These are phyloP conservation scores for Lactarius evosmus DNA, from an alignment of 768 basidiomycete species.

Conservation along the genomic window DNA sequence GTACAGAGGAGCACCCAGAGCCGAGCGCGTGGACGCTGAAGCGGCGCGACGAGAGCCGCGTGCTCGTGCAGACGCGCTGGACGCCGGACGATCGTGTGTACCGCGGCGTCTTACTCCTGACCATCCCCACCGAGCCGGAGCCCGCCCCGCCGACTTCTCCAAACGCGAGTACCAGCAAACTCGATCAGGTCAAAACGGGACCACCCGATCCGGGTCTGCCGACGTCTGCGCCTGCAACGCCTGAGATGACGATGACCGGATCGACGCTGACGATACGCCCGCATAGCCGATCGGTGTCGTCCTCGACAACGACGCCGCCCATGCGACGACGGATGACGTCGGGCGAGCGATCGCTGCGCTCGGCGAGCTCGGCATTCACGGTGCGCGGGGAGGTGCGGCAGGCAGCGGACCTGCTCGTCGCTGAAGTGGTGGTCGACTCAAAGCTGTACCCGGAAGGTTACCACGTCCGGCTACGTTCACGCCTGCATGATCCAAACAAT, in stretches of 20 bases:
- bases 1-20: slow-evolving; percentile 43
- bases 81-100: slow-evolving; percentile 50
- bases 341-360: slow-evolving; percentile 34
- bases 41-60: slow-evolving; percentile 55
- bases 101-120: slow-evolving; percentile 49
- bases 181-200: slow-evolving; percentile 16
- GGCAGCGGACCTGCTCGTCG: slow-evolving; percentile 67
- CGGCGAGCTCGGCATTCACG: slow-evolving; percentile 56
- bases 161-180: background rate
- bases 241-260: slow-evolving; percentile 4
- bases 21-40: slow-evolving; percentile 55
- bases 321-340: slow-evolving; percentile 23
- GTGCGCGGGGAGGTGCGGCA: slow-evolving; percentile 57
- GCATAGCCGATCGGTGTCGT: slow-evolving; percentile 26
- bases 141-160: slow-evolving; percentile 24
- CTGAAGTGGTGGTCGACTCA: slow-evolving; percentile 78
- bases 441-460: slow-evolving; percentile 80
- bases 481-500: slow-evolving; percentile 39
- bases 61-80: slow-evolving; percentile 55
- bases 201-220: background rate
- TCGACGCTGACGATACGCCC: slow-evolving; percentile 14
- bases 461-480: slow-evolving; percentile 47
- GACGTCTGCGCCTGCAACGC: background rate
- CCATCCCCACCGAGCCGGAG: slow-evolving; percentile 29
- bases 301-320: slow-evolving; percentile 14